A percentile compares a stretch with the other conserved stretches of the same genome.
These are phyloP conservation scores for Cystoderma amianthinum DNA, from an alignment of 768 basidiomycete genomes.

Conservation along the genomic window DNA sequence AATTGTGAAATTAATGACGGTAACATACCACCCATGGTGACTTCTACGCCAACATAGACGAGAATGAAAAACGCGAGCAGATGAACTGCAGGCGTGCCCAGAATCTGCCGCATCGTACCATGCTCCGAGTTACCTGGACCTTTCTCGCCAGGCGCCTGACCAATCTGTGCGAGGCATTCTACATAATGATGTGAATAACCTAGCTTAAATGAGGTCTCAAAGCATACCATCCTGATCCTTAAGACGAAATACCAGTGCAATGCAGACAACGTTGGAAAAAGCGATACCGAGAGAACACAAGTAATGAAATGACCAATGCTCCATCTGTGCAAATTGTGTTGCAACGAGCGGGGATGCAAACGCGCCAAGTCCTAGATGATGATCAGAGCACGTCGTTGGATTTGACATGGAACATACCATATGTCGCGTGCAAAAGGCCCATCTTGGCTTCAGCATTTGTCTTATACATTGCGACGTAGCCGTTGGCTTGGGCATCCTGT, in stretches of 20 bases:
- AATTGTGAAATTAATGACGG: background rate
- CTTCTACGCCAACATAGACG: conserved; percentile 67
- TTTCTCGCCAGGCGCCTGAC: conserved; percentile 29
- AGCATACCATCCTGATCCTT: conserved; percentile 60
- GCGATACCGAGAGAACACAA: conserved; percentile 66
- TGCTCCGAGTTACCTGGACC: conserved; percentile 22
- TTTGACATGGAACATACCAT: conserved; percentile 32
- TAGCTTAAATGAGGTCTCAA: background rate
- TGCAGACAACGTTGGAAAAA: conserved; percentile 40
- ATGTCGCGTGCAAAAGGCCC: conserved; percentile 61
- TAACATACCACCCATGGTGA: conserved; percentile 40
- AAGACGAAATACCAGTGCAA: conserved; percentile 58
- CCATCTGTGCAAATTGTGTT: conserved; percentile 68
- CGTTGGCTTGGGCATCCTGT: conserved; percentile 69
- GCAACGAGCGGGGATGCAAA: conserved; percentile 67
- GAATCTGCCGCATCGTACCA: conserved; percentile 42
- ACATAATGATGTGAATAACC: background rate
- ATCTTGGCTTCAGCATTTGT: conserved; percentile 57
- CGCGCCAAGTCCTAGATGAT: conserved; percentile 50
- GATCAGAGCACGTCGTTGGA: background rate
- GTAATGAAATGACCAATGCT: conserved; percentile 75
- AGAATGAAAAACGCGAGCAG: conserved; percentile 57
- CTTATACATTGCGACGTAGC: conserved; percentile 55
- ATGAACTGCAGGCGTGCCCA: conserved; percentile 48
- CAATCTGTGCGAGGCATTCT: conserved; percentile 46